phyloP scores from a whole-genome alignment of 2,329 filamentous ascomycete species.

The Penicillium sp. region DNA sequence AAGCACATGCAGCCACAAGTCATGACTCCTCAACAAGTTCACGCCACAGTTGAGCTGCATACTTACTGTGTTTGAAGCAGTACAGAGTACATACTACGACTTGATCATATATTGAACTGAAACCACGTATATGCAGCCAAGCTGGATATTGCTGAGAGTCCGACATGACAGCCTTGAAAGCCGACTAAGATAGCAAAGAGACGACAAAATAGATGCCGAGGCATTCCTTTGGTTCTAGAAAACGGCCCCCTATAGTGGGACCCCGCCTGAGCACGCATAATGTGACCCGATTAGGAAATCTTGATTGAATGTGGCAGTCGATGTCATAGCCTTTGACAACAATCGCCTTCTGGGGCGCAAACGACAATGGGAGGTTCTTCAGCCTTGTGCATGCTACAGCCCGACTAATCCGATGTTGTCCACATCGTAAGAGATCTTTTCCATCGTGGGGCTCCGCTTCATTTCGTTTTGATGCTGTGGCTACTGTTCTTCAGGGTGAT shows the following conservation, averaged over 20 bases:
- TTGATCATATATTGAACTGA: neutral
- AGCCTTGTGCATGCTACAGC: neutral
- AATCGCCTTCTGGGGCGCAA: too few species aligned
- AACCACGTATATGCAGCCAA: neutral
- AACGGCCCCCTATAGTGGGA: conserved; percentile 1
- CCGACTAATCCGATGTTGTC: neutral
- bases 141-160: too few species aligned
- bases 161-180: neutral
- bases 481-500: neutral
- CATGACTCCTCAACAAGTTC: neutral
- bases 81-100: neutral
- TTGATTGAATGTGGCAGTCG: neutral
- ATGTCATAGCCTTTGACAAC: too few species aligned
- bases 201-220: neutral
- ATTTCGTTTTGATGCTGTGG: neutral
- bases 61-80: neutral
- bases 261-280: neutral
- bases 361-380: too few species aligned
- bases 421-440: neutral
- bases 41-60: neutral
- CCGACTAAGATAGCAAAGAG: neutral
- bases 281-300: neutral
- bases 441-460: neutral
- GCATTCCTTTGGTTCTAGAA: neutral
- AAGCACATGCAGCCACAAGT: neutral